phyloP scores from a whole-genome alignment of 352 stramenopile species.

The Pythium aquatile region DNA sequence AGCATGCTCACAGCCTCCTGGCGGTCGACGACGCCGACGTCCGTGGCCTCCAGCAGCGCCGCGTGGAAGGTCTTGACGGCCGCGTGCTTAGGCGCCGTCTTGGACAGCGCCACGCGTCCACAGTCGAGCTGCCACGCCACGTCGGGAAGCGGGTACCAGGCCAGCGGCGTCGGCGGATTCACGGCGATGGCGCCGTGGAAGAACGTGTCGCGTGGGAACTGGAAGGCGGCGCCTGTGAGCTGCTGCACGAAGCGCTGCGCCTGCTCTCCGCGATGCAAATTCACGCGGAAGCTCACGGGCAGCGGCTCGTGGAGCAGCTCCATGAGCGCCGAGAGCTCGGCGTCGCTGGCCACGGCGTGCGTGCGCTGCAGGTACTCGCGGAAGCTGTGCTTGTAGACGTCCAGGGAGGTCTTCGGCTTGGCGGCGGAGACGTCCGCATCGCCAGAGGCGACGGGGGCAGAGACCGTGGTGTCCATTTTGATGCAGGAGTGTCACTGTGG shows the following conservation, averaged over 20 bases:
- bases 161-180: slow-evolving; percentile 64
- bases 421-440: background rate
- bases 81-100: slow-evolving; percentile 75
- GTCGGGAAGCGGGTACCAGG: slow-evolving; percentile 77
- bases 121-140: slow-evolving; percentile 85
- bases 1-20: slow-evolving; percentile 99
- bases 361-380: slow-evolving; percentile 77
- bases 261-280: slow-evolving; percentile 64
- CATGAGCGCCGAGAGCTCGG: slow-evolving; percentile 66
- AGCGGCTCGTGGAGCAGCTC: slow-evolving; percentile 72
- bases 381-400: slow-evolving; percentile 84
- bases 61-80: slow-evolving; percentile 90
- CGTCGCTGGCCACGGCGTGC: slow-evolving; percentile 44
- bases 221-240: slow-evolving; percentile 42
- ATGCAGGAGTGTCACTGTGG: background rate
- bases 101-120: slow-evolving; percentile 77
- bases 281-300: slow-evolving; percentile 81
- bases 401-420: slow-evolving; percentile 52
- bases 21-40: slow-evolving; percentile 92
- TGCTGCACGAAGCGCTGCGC: slow-evolving; percentile 46
- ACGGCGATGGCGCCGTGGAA: slow-evolving; percentile 53
- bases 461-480: background rate
- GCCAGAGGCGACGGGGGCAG: background rate
- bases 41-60: slow-evolving; percentile 91
- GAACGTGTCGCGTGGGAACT: slow-evolving; percentile 58